Evolutionary conservation across 139 green algal genomes (phyloP).

Genomic region (Chlamydomonas sphaeroides): DNA sequence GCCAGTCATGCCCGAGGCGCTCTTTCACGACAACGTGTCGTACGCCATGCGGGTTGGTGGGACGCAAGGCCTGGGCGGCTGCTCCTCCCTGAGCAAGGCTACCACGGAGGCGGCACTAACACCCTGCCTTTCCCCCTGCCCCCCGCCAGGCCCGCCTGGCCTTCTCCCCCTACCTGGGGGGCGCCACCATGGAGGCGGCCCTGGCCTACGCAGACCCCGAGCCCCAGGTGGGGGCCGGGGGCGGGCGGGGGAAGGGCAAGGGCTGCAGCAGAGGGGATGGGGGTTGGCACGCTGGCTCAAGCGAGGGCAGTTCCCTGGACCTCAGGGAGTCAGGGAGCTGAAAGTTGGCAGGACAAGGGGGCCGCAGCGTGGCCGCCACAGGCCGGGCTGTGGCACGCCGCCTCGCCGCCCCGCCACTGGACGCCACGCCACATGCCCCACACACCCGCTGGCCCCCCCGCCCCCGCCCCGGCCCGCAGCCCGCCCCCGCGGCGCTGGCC

Average conservation of each 20-base stretch:
- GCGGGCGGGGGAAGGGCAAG: not conserved
- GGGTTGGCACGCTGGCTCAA: too few species aligned
- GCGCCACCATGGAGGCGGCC: not conserved
- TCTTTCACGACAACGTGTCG: slow-evolving; percentile 30
- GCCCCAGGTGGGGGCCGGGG: not conserved
- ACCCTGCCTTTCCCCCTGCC: not conserved
- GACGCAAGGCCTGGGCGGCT: not conserved
- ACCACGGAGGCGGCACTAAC: not conserved
- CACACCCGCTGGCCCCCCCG: too few species aligned
- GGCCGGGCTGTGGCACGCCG: rapidly evolving
- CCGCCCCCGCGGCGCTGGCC: not conserved
- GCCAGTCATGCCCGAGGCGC: slow-evolving; percentile 55
- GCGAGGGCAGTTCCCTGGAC: too few species aligned
- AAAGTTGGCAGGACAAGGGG: not conserved
- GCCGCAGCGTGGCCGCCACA: not conserved
- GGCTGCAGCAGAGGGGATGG: too few species aligned
- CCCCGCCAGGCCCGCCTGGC: slow-evolving; percentile 22
- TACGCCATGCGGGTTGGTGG: not conserved
- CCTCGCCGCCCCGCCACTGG: not conserved
- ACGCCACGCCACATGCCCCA: not conserved
- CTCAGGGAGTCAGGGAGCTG: not conserved
- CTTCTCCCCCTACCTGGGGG: slow-evolving; percentile 31
- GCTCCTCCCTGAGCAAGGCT: not conserved
- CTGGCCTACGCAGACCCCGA: not conserved
- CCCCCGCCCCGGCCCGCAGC: not conserved